These are phyloP conservation scores for Stachybotrys chlorohalonatus DNA, from an alignment of 2,329 filamentous ascomycete genomes.

Conservation along the genomic window DNA sequence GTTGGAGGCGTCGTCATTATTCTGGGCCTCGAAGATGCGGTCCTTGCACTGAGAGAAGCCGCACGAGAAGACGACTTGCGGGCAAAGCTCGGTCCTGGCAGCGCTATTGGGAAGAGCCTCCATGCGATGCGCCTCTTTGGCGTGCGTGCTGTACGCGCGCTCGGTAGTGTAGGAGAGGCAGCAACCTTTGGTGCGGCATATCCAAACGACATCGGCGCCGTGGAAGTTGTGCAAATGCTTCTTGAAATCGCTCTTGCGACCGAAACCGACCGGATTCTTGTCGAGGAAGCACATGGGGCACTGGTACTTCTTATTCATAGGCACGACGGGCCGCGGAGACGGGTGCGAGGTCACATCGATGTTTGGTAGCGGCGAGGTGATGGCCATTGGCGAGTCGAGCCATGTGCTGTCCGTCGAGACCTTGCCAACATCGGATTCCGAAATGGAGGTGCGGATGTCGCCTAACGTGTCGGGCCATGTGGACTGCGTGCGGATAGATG, in stretches of 20 bases:
- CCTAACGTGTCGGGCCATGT: conserved; percentile 25
- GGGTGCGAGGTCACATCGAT: conserved; percentile 24
- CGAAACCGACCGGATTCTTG: conserved; percentile 34
- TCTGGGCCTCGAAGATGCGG: conserved; percentile 29
- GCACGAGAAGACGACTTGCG: conserved; percentile 34
- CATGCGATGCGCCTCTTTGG: conserved; percentile 32
- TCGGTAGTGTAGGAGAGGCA: conserved; percentile 35
- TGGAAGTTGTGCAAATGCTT: conserved; percentile 40
- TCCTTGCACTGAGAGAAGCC: conserved; percentile 33
- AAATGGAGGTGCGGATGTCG: conserved; percentile 21
- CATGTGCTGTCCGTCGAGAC: conserved; percentile 23
- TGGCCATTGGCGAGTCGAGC: conserved; percentile 28
- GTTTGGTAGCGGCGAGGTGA: conserved; percentile 23
- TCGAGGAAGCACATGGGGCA: conserved; percentile 37
- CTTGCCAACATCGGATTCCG: conserved; percentile 24
- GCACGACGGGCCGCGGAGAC: conserved; percentile 25
- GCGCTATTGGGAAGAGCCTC: conserved; percentile 30
- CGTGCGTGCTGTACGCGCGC: conserved; percentile 33
- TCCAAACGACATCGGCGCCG: conserved; percentile 31
- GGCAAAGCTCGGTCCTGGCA: conserved; percentile 30
- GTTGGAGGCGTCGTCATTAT: conserved; percentile 23
- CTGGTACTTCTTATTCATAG: conserved; percentile 32
- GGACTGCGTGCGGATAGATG: conserved; percentile 28
- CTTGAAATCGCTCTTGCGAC: conserved; percentile 38
- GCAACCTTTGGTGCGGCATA: conserved; percentile 31